A percentile compares a stretch with the other conserved stretches of the same genome.
Evolutionary conservation across 2,329 filamentous ascomycete genomes (phyloP).

Genomic region (Ophiognomonia clavigignenti-juglandacearum): DNA sequence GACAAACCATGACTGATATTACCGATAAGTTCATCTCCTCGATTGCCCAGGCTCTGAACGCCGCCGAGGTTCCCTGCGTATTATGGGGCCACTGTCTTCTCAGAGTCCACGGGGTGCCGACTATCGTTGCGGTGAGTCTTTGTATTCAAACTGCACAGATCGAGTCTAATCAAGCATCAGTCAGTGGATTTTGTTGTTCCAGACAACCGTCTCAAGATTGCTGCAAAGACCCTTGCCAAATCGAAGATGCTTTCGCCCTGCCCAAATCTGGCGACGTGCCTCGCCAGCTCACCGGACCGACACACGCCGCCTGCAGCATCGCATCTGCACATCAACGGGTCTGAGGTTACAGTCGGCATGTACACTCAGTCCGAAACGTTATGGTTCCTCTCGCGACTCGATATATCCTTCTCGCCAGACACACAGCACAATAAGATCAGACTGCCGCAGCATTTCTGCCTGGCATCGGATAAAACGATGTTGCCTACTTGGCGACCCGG

Average conservation of each 20-base stretch:
- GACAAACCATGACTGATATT: background rate
- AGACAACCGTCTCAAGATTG: slow-evolving; percentile 16
- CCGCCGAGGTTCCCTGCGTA: slow-evolving; percentile 18
- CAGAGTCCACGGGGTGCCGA: slow-evolving; percentile 20
- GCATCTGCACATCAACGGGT: slow-evolving; percentile 15
- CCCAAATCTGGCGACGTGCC: slow-evolving; percentile 12
- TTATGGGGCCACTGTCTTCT: slow-evolving; percentile 22
- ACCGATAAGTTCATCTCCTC: slow-evolving; percentile 12
- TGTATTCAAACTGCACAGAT: background rate
- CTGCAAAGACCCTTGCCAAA: slow-evolving; percentile 10
- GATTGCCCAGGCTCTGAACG: slow-evolving; percentile 17
- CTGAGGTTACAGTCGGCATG: slow-evolving; percentile 20
- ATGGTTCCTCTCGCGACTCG: slow-evolving; percentile 21
- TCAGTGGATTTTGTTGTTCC: slow-evolving; percentile 21
- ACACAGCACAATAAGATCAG: background rate
- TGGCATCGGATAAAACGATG: slow-evolving; percentile 19
- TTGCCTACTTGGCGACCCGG: slow-evolving; percentile 21
- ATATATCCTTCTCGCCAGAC: slow-evolving; percentile 13
- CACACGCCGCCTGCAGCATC: slow-evolving; percentile 17
- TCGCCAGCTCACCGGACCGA: slow-evolving; percentile 14
- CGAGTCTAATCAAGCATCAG: slow-evolving; percentile 9
- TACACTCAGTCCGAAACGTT: slow-evolving; percentile 22
- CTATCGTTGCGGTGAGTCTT: slow-evolving; percentile 18
- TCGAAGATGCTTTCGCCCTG: slow-evolving; percentile 14
- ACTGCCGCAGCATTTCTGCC: slow-evolving; percentile 16